These are phyloP conservation scores for Penicillium waksmanii DNA, from an alignment of 495 filamentous ascomycete species.

Conservation along the genomic window DNA sequence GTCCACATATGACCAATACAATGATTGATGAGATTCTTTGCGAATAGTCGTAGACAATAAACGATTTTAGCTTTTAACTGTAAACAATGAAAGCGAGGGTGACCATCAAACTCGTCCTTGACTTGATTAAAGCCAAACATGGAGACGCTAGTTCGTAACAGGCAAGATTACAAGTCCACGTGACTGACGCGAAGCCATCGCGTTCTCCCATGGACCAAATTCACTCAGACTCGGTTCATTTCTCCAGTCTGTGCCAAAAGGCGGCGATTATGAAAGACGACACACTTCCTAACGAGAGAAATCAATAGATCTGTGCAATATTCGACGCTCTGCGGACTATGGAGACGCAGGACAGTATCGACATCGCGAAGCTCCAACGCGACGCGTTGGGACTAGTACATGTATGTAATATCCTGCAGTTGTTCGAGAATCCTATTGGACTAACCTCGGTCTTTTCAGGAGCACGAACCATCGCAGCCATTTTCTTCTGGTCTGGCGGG, in stretches of 20 bases:
- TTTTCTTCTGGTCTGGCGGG: slow-evolving; percentile 13
- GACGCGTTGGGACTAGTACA: slow-evolving; percentile 53
- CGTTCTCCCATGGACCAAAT: slow-evolving; percentile 24
- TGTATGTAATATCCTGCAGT: slow-evolving; percentile 42
- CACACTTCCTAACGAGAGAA: background rate
- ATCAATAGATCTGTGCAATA: background rate
- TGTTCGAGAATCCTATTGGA: slow-evolving; percentile 34
- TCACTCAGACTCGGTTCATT: too few relatives aligned
- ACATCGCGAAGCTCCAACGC: slow-evolving; percentile 53
- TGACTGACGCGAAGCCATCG: slow-evolving; percentile 22
- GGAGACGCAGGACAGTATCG: slow-evolving; percentile 54
- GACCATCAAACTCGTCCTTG: background rate
- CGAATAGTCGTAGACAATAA: too few relatives aligned
- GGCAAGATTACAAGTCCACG: slow-evolving; percentile 34
- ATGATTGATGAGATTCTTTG: too few relatives aligned
- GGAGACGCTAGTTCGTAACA: slow-evolving; percentile 25
- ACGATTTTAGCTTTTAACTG: background rate
- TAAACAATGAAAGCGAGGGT: background rate
- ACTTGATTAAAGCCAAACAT: background rate
- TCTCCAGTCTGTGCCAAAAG: too few relatives aligned
- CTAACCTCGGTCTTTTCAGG: slow-evolving; percentile 37
- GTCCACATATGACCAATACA: background rate
- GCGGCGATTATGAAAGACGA: background rate
- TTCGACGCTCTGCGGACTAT: slow-evolving; percentile 21
- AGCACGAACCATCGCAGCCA: slow-evolving; percentile 38